Base-by-base conservation (phyloP, 768 basidiomycete species). In the Lyophyllum decastes region DNA sequence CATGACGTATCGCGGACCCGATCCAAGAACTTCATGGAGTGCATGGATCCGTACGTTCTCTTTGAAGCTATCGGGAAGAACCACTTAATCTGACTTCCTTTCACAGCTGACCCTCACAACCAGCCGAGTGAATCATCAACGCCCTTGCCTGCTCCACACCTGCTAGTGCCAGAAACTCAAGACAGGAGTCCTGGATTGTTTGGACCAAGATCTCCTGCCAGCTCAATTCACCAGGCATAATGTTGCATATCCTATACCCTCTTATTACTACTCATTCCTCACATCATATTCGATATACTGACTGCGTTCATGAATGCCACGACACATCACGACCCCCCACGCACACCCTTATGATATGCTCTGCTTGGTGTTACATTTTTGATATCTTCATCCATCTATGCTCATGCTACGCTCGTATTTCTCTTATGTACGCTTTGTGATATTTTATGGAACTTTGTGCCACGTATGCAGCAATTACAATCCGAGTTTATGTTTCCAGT, bases 121-220 rank as follows among this genome's bases (percentile, higher is more conserved):
- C 77, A 70, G 21, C 86, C 87, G 2, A 87, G 88, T 4, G 83
- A 88, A n/a, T 80, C 84, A 4, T 81, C 83, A 7, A 70, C 79
- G 19, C 59, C 62, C 2, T 71, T 79, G 47, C 58, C 54, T 51
- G 81, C 83, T 55, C 78, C 88, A 19, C 84, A 81, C 17, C 72
- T 89, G 11, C 74, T 86, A 34, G 84, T 88, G 22, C 87, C 88
- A 26, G 81, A 80, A 11, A 75, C 73, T 48, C 72, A 74, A 38
- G 62, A 63, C 22, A 52, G 58, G 9, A 85, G 81, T 55, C 86
- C 85, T 43, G 90, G 90, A 27, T 71, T 94, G 59, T 94, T 93
- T 66, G 92, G 92, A 30, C 90, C 91, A 41, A 78, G 88, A 40
- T 85, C 88, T n/a, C 87, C 86, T 11, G 74, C 79, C 52, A 72